A percentile compares a stretch with the other conserved stretches of the same genome.
Conservation (phyloP, 768 basidiomycete species). For the Phlegmacium glaucopus region DNA sequence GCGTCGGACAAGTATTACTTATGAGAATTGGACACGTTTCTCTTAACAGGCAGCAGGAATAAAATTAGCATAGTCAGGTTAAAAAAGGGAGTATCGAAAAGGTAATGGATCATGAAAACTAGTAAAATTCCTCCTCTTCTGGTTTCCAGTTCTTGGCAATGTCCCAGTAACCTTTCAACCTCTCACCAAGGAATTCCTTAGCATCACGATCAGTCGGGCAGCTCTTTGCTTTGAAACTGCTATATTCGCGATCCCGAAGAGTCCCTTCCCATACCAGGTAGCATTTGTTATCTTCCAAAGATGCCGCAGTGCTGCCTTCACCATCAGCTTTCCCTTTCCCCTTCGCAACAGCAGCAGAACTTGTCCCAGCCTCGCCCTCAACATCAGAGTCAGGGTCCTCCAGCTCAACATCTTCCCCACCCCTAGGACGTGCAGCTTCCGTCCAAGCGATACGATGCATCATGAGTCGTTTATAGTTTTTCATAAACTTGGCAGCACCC, state of each 20-base stretch:
- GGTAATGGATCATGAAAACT: too few species aligned
- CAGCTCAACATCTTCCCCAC: slow-evolving; percentile 67
- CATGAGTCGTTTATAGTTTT: slow-evolving; percentile 87
- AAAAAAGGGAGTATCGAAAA: too few species aligned
- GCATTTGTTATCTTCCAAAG: slow-evolving; percentile 86
- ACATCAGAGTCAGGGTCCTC: slow-evolving; percentile 45
- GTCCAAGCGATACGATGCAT: slow-evolving; percentile 90
- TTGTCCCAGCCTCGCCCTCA: slow-evolving; percentile 13
- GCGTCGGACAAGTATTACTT: too few species aligned
- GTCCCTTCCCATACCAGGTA: slow-evolving; percentile 92
- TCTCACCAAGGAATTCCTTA: slow-evolving; percentile 82
- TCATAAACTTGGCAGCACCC: slow-evolving; percentile 81
- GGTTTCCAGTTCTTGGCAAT: slow-evolving; percentile 87
- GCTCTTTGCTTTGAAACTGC: slow-evolving; percentile 72
- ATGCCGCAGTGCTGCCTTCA: slow-evolving; percentile 28
- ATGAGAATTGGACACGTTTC: too few species aligned
- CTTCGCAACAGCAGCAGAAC: slow-evolving; percentile 16
- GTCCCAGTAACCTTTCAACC: slow-evolving; percentile 91
- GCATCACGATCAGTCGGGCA: slow-evolving; percentile 84
- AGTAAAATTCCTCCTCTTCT: slow-evolving; percentile 75
- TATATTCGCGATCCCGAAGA: slow-evolving; percentile 79
- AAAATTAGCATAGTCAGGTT: too few species aligned
- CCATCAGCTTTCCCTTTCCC: slow-evolving; percentile 33
- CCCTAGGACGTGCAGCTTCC: slow-evolving; percentile 78
- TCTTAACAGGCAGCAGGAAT: too few species aligned